Base-by-base conservation (phyloP, 306 rosid species). In the Castanea sativa region DNA sequence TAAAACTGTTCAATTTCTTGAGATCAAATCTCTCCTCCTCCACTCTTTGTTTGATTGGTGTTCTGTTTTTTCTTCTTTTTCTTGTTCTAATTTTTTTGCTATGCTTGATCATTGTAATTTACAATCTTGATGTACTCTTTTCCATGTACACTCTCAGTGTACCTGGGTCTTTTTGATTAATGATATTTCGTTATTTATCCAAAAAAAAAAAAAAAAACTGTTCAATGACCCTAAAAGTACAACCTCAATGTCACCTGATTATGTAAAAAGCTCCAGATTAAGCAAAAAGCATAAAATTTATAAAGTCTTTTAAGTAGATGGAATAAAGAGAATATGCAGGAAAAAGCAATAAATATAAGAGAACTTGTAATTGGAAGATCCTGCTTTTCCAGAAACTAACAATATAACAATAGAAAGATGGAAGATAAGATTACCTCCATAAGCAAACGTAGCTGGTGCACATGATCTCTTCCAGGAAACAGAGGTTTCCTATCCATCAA, bases 381-480 rank as follows among this genome's bases (percentile, higher is more conserved):
- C 19, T 10, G 18, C 38, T 12, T 3, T 11, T 51, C 5, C 18
- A 73, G 30, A 60, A 73, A 53, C 43, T 20, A 64, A 61, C 49
- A 78, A 70, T 21, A 30, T 49, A 74, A 67, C 30, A 25, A 25
- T 41, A 71, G 59, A 11, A 12, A 73, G 33, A 32, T 19, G 70
- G 29, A 61, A 65, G 43, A 79, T 32, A 35, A 74, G 70, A 5
- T 70, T 93, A 91, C 99, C 98, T 96, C 99, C 96, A 96, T 84
- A 71, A 96, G 98, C 79, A 96, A 88, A 76, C 96, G 96, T 73
- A 94, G 80, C 87, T 94, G 98, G 79, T 94, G 94, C 72, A 92
- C 98, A 10, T 94, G 98, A 91, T 94, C 98, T 85, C 97, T 87
- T 73, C 98, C 98, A 74, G 98, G 97, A 88, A 94, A 94, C 77